phyloP scores from a whole-genome alignment of 2,329 filamentous ascomycete species.

The Xylariaceae sp. region DNA sequence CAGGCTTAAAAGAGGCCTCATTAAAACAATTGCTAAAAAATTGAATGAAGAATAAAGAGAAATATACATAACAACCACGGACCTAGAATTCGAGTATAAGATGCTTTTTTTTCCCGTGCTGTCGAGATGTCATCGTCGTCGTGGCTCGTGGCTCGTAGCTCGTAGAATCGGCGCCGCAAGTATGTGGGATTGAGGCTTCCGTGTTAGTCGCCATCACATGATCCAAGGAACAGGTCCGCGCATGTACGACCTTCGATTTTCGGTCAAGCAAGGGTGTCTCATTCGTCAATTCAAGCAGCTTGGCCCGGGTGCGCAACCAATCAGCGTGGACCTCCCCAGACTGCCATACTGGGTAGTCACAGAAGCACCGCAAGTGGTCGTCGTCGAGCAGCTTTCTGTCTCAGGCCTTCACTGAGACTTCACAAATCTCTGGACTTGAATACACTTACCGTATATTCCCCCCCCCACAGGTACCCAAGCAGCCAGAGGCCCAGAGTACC shows the following conservation, averaged over 20 bases:
- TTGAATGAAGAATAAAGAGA: too few relatives aligned
- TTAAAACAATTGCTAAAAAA: neutral
- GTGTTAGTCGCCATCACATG: constrained; percentile 27
- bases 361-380: constrained; percentile 26
- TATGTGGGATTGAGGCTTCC: constrained; percentile 11
- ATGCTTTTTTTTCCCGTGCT: too few relatives aligned
- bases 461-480: constrained; percentile 31
- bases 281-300: constrained; percentile 27
- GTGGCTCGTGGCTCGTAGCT: too few relatives aligned
- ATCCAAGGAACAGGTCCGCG: constrained; percentile 21
- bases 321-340: constrained; percentile 23
- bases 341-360: constrained; percentile 28
- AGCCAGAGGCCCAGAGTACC: constrained; percentile 27
- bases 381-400: constrained; percentile 31
- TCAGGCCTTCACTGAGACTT: constrained; percentile 31
- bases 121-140: too few relatives aligned
- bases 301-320: constrained; percentile 25
- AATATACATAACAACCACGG: too few relatives aligned
- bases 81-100: too few relatives aligned
- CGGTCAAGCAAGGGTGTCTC: constrained; percentile 27
- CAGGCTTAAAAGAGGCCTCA: constrained; percentile 7
- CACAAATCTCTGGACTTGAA: constrained; percentile 29
- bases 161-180: constrained; percentile 23
- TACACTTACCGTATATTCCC: constrained; percentile 30
- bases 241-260: constrained; percentile 24